Evolutionary conservation across 2,329 filamentous ascomycete species (phyloP).

Genomic region (Calonectria hawksworthii): DNA sequence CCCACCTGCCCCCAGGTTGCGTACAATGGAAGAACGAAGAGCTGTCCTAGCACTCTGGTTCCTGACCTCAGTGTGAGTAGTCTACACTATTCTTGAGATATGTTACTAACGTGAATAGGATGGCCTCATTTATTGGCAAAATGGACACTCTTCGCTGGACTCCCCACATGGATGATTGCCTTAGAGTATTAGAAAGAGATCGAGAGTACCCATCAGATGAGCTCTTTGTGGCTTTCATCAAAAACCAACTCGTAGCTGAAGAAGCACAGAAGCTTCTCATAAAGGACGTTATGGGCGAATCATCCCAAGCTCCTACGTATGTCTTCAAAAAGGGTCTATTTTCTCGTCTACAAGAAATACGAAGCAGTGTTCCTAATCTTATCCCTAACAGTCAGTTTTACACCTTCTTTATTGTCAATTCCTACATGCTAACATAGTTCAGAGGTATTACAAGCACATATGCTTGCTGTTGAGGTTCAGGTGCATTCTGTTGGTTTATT

Average conservation of each 20-base stretch:
- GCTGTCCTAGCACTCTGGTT: slow-evolving; percentile 63
- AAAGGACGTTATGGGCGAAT: slow-evolving; percentile 47
- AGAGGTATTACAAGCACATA: slow-evolving; percentile 50
- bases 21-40: slow-evolving; percentile 65
- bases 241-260: slow-evolving; percentile 57
- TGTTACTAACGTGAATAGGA: slow-evolving; percentile 42
- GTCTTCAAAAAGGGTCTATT: slow-evolving; percentile 51
- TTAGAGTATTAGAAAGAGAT: slow-evolving; percentile 60
- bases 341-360: slow-evolving; percentile 45
- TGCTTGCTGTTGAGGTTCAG: slow-evolving; percentile 48
- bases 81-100: not conserved
- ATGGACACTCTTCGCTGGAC: slow-evolving; percentile 70
- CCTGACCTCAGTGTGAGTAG: slow-evolving; percentile 52
- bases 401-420: no score
- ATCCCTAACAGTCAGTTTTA: slow-evolving; percentile 45
- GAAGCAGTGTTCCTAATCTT: slow-evolving; percentile 39
- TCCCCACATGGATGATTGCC: slow-evolving; percentile 69
- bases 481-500: slow-evolving; percentile 52
- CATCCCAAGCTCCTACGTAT: slow-evolving; percentile 47
- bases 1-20: slow-evolving; percentile 46
- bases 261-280: slow-evolving; percentile 51
- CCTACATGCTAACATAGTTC: slow-evolving; percentile 18
- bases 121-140: slow-evolving; percentile 58
- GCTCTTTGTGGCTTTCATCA: slow-evolving; percentile 56
- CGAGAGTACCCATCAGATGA: slow-evolving; percentile 65